These are phyloP conservation scores for Guillardia theta DNA, from an alignment of 78 protist species.

Conservation along the genomic window DNA sequence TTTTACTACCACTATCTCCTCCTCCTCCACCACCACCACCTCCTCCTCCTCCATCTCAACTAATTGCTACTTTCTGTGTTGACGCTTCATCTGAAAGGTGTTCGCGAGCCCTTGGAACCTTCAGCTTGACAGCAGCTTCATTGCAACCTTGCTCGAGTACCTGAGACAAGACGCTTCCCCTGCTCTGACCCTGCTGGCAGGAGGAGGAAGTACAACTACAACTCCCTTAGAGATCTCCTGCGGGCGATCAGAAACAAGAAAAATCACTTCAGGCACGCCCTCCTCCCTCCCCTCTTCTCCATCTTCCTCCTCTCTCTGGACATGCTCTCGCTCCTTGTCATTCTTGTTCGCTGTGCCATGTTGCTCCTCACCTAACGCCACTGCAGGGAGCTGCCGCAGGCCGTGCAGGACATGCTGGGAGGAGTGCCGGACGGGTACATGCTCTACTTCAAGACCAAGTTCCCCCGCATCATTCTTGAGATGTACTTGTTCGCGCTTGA, in stretches of 20 bases:
- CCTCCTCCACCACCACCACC: too few species aligned
- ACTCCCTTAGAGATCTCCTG: background rate
- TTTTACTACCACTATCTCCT: too few species aligned
- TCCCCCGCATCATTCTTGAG: background rate
- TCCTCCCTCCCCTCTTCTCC: background rate
- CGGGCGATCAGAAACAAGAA: constrained; percentile 36
- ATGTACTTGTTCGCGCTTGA: background rate
- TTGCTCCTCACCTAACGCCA: background rate
- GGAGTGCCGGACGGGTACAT: background rate
- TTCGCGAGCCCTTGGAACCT: too few species aligned
- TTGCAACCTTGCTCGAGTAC: background rate
- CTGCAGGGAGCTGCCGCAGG: background rate
- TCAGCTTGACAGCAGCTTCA: too few species aligned
- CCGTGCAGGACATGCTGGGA: background rate
- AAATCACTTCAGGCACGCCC: background rate
- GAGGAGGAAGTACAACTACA: constrained; percentile 22
- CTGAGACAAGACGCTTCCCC: background rate
- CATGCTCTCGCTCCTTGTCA: background rate
- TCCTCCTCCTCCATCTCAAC: too few species aligned
- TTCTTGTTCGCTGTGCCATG: background rate
- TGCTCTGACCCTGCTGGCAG: background rate
- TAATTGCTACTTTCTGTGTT: too few species aligned
- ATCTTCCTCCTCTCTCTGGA: background rate
- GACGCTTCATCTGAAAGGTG: too few species aligned
- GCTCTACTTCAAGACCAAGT: background rate